Percentiles rank a stretch among this genome's conserved stretches.
Conservation (phyloP, 169 alveolate genomes). For the Eimeria necatrix region DNA sequence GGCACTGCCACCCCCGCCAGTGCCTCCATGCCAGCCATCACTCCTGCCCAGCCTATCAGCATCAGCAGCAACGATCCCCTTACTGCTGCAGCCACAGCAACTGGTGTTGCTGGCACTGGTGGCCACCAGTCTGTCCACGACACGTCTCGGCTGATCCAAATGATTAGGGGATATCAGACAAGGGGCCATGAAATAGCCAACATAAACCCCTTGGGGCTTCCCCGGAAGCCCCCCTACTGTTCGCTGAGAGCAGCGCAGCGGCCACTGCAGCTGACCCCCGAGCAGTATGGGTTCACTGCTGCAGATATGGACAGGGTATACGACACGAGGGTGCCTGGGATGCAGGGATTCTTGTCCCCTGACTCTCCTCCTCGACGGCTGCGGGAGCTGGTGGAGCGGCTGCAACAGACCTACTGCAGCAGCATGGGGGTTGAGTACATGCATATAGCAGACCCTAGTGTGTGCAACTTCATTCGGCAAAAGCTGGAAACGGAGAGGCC, state of each 20-base stretch:
- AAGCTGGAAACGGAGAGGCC: constrained; percentile 71
- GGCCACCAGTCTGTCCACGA: constrained; percentile 78
- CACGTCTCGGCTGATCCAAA: constrained; percentile 79
- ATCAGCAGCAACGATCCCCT: neutral
- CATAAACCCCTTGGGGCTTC: constrained; percentile 67
- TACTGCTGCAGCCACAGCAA: neutral
- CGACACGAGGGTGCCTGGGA: constrained; percentile 79
- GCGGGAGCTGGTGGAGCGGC: constrained; percentile 68
- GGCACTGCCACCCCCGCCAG: neutral
- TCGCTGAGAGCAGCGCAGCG: constrained; percentile 49
- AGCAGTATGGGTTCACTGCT: constrained; percentile 79
- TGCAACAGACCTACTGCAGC: constrained; percentile 81
- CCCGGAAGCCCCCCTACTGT: constrained; percentile 75
- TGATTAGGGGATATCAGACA: constrained; percentile 80
- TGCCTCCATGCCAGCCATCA: neutral
- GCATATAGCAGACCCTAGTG: constrained; percentile 77
- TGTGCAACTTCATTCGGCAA: constrained; percentile 80
- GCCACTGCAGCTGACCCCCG: constrained; percentile 53
- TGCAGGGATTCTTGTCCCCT: constrained; percentile 79
- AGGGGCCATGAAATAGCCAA: constrained; percentile 81
- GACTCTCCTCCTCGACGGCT: constrained; percentile 75
- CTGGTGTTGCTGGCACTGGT: constrained; percentile 23
- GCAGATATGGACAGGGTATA: constrained; percentile 77
- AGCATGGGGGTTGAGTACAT: constrained; percentile 81
- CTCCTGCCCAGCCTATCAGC: neutral